These are phyloP conservation scores for Helicostylum pulchrum DNA, from an alignment of 192 early-diverging fungal genomes.

Conservation along the genomic window DNA sequence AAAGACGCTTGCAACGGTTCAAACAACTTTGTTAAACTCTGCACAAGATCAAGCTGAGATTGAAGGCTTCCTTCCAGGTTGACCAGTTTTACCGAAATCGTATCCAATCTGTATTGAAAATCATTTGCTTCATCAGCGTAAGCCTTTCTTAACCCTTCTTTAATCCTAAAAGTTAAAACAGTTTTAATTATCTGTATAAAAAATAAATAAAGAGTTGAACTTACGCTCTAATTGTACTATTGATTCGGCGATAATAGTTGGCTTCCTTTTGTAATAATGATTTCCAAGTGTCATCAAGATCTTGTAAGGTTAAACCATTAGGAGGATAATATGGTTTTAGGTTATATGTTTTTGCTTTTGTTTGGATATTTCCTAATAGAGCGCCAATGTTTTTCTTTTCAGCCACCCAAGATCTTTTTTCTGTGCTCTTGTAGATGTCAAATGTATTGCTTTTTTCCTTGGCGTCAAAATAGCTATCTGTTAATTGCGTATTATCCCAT, in stretches of 20 bases:
- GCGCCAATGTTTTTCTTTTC: conserved; percentile 91
- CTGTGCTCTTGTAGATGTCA: conserved; percentile 76
- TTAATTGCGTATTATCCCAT: conserved; percentile 68
- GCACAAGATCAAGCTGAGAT: conserved; percentile 56
- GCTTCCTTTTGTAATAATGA: conserved; percentile 71
- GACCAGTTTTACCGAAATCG: conserved; percentile 62
- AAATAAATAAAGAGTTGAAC: conserved; percentile 1
- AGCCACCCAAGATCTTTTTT: conserved; percentile 84
- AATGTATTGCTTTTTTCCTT: conserved; percentile 71
- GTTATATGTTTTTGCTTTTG: conserved; percentile 95
- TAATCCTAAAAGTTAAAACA: too few relatives aligned
- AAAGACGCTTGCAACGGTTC: conserved; percentile 53
- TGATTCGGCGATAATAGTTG: conserved; percentile 75
- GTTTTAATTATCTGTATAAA: not conserved
- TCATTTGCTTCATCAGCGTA: conserved; percentile 85
- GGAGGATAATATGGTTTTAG: conserved; percentile 82
- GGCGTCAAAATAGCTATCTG: conserved; percentile 71
- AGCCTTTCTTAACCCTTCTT: conserved; percentile 73
- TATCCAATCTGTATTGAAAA: conserved; percentile 69
- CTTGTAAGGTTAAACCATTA: conserved; percentile 62
- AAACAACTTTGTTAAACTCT: conserved; percentile 52
- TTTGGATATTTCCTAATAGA: conserved; percentile 93
- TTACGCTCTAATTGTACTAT: conserved; percentile 80
- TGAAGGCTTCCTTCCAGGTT: conserved; percentile 74
- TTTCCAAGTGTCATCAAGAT: conserved; percentile 80